Percentiles rank a stretch among this genome's conserved stretches.
Conservation (phyloP, 306 rosid genomes). For the Rosa rugosa region DNA sequence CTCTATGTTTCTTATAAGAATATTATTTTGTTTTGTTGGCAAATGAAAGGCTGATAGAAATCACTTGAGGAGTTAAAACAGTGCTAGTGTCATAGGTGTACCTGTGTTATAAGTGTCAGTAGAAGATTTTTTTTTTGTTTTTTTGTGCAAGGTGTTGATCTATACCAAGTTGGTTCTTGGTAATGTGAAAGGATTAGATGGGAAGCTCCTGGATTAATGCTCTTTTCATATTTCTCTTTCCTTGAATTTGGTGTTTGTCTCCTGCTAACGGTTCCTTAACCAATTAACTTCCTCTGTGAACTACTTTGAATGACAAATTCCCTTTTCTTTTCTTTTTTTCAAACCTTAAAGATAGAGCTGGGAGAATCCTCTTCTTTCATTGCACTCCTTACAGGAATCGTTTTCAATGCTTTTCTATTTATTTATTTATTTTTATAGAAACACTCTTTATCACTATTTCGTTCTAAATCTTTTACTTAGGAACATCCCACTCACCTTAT, state of each 20-base stretch:
- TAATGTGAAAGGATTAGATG: too few species aligned
- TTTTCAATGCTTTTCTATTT: background rate
- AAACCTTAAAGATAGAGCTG: background rate
- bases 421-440: background rate
- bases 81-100: background rate
- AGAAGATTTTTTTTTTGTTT: background rate
- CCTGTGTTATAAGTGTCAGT: background rate
- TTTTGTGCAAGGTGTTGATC: too few species aligned
- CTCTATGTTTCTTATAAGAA: background rate
- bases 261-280: too few species aligned
- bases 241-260: too few species aligned
- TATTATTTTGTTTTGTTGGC: background rate
- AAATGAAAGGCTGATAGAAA: background rate
- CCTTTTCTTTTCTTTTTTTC: too few species aligned
- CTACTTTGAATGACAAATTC: too few species aligned
- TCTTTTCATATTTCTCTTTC: too few species aligned
- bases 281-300: too few species aligned
- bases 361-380: background rate
- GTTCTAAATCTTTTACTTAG: too few species aligned
- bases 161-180: too few species aligned
- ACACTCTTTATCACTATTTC: background rate
- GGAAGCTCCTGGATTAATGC: too few species aligned
- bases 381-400: background rate
- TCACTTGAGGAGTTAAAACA: background rate
- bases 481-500: background rate